Percentiles rank a stretch among this genome's conserved stretches.
phyloP scores from a whole-genome alignment of 768 basidiomycete species.

The Ramaria sp. region DNA sequence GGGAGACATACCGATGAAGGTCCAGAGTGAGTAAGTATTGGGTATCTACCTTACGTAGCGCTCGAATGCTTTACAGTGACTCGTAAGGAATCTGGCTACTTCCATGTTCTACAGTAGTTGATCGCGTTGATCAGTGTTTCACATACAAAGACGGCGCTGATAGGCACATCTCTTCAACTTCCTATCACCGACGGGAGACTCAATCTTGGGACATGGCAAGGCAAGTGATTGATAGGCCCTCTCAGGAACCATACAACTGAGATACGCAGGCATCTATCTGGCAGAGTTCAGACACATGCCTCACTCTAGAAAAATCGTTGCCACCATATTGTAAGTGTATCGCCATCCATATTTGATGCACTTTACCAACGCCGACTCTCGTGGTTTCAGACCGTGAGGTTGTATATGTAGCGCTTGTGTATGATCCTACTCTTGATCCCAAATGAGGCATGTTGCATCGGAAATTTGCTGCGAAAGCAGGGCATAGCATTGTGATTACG shows the following conservation, averaged over 20 bases:
- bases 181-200: constrained; percentile 74
- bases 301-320: constrained; percentile 63
- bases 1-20: constrained; percentile 80
- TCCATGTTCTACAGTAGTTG: neutral
- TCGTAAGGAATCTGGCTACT: constrained; percentile 40
- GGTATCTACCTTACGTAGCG: neutral
- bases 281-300: constrained; percentile 69
- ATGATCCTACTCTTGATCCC: too few species aligned
- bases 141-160: constrained; percentile 80
- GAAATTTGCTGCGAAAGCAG: too few species aligned
- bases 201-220: constrained; percentile 92
- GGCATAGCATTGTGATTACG: too few species aligned
- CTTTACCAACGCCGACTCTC: neutral
- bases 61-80: constrained; percentile 37
- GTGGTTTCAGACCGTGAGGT: neutral
- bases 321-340: constrained; percentile 64
- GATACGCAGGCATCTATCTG: constrained; percentile 61
- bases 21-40: constrained; percentile 54
- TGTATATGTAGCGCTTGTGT: too few species aligned
- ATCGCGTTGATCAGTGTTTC: constrained; percentile 42
- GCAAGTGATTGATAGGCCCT: constrained; percentile 23
- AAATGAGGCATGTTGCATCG: too few species aligned
- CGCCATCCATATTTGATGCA: too few species aligned
- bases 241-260: neutral
- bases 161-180: constrained; percentile 73